Conservation (phyloP, 495 filamentous ascomycete species). For the Neurospora terricola region DNA sequence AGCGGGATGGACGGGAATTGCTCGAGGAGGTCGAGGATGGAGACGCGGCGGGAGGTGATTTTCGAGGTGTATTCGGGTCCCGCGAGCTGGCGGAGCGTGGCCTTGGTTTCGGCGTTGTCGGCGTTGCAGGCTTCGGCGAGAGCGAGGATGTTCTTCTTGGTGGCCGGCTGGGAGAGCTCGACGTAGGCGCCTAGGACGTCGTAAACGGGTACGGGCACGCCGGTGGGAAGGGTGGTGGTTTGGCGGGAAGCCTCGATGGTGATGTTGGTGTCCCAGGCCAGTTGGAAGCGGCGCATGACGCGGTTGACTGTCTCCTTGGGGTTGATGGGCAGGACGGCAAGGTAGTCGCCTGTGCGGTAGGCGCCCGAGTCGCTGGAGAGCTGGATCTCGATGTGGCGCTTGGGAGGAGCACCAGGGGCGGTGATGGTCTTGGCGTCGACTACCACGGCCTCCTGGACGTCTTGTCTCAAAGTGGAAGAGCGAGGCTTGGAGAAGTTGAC, state of each 20-base stretch:
- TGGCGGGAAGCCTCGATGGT: conserved; percentile 33
- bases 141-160: conserved; percentile 41
- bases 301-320: conserved; percentile 46
- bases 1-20: conserved; percentile 45
- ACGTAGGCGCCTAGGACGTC: conserved; percentile 61
- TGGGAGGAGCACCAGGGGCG: conserved; percentile 41
- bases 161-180: conserved; percentile 61
- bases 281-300: conserved; percentile 37
- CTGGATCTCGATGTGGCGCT: conserved; percentile 56
- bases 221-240: conserved; percentile 49
- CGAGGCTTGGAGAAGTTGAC: conserved; percentile 51
- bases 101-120: conserved; percentile 24
- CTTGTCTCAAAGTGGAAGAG: conserved; percentile 52
- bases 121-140: conserved; percentile 35
- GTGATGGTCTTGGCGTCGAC: conserved; percentile 46
- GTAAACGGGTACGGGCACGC: conserved; percentile 46
- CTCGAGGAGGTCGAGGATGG: conserved; percentile 55
- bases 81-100: conserved; percentile 38
- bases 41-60: conserved; percentile 47
- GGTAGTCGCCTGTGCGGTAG: conserved; percentile 66
- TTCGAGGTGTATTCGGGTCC: conserved; percentile 41
- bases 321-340: conserved; percentile 64
- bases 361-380: conserved; percentile 50
- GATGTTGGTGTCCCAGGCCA: conserved; percentile 54
- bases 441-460: conserved; percentile 54